These are phyloP conservation scores for Sistotremastrum suecicum DNA, from an alignment of 768 basidiomycete genomes.

Conservation along the genomic window DNA sequence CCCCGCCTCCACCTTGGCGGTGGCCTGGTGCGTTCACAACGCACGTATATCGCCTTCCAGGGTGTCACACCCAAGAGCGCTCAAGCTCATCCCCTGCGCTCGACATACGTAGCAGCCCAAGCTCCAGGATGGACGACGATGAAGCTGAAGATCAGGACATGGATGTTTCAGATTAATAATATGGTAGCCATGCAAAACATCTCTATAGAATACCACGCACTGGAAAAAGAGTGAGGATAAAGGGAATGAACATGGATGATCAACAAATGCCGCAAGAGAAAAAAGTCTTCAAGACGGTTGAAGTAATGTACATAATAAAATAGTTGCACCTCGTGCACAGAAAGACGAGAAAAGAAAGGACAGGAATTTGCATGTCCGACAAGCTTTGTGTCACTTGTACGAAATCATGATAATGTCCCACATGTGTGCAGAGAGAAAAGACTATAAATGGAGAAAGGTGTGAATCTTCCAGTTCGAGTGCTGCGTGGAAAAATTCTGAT, in stretches of 20 bases:
- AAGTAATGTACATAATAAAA: neutral
- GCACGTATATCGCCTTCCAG: neutral
- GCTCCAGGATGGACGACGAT: neutral
- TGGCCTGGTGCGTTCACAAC: conserved; percentile 6
- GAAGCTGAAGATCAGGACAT: conserved; percentile 1
- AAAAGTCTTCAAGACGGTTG: neutral
- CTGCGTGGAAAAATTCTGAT: too few species aligned
- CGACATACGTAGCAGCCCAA: too few species aligned
- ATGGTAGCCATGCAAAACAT: neutral
- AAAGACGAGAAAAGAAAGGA: neutral
- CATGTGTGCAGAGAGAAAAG: too few species aligned
- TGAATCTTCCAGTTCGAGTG: too few species aligned
- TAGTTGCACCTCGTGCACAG: neutral
- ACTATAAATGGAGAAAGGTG: too few species aligned
- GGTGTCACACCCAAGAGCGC: neutral
- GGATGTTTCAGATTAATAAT: conserved; percentile 1
- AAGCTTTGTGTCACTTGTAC: too few species aligned
- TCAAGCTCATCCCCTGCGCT: too few species aligned
- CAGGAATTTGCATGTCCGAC: too few species aligned
- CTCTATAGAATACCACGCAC: neutral
- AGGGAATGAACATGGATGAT: neutral
- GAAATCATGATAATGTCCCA: too few species aligned
- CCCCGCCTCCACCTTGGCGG: conserved; percentile 3
- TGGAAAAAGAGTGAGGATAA: neutral
- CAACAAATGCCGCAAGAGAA: neutral